phyloP scores from a whole-genome alignment of 176 grass and related monocot species.

The Areca catechu region DNA sequence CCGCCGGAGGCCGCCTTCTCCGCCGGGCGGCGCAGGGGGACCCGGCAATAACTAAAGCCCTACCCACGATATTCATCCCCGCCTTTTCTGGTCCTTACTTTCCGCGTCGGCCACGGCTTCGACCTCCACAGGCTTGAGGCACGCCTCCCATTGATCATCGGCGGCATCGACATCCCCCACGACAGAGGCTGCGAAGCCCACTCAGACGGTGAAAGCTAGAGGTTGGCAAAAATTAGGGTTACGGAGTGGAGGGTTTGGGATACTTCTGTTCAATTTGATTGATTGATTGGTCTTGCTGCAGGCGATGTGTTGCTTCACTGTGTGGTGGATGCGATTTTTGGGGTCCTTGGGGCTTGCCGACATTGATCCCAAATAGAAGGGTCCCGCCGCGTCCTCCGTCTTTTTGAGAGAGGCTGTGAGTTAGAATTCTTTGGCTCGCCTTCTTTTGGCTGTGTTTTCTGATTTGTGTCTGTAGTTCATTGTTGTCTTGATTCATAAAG shows the following conservation, averaged over 20 bases:
- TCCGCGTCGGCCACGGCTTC: constrained; percentile 80
- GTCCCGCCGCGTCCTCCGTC: constrained; percentile 61
- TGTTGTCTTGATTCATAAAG: too few species aligned
- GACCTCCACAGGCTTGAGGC: constrained; percentile 96
- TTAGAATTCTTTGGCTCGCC: not conserved
- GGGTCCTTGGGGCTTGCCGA: constrained; percentile 85
- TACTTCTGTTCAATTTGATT: not conserved
- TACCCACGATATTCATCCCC: constrained; percentile 17
- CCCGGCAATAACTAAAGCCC: constrained; percentile 13
- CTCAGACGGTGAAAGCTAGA: constrained; percentile 54
- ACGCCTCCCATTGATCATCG: constrained; percentile 88
- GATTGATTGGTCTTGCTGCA: constrained; percentile 3
- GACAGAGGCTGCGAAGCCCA: constrained; percentile 88
- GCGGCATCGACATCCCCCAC: constrained; percentile 83
- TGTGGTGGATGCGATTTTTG: constrained; percentile 91
- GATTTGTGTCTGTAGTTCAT: too few species aligned
- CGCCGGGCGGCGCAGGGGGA: constrained; percentile 55
- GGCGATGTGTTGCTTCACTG: constrained; percentile 97
- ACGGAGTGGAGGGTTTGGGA: not conserved
- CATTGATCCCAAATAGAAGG: constrained; percentile 88
- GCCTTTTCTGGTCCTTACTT: constrained; percentile 52
- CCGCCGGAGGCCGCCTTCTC: constrained; percentile 17
- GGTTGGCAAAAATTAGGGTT: too few species aligned
- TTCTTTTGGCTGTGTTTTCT: not conserved
- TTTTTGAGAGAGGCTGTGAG: constrained; percentile 90